These are phyloP conservation scores for Colletotrichum truncatum DNA, from an alignment of 2,329 filamentous ascomycete genomes.

Conservation along the genomic window DNA sequence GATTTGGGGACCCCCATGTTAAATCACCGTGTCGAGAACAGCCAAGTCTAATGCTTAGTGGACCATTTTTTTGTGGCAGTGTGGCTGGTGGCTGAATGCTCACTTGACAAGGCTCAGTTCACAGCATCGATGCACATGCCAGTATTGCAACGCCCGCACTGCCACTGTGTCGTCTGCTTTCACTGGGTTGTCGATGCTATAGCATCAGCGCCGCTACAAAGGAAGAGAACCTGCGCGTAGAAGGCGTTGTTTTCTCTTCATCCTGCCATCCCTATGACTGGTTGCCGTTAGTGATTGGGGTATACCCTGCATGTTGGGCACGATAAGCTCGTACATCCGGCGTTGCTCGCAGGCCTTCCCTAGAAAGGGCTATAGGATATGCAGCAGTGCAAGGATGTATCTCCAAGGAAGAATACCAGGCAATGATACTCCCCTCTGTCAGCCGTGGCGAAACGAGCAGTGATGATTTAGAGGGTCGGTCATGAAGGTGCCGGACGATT, in stretches of 20 bases:
- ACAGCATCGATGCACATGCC: too few relatives aligned
- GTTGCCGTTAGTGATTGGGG: neutral
- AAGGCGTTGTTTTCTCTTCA: too few relatives aligned
- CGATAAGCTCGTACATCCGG: constrained; percentile 5
- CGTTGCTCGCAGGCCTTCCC: constrained; percentile 9
- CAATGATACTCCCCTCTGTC: constrained; percentile 1
- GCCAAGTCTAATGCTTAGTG: neutral
- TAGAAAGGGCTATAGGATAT: neutral
- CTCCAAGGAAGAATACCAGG: neutral
- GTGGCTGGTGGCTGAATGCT: constrained; percentile 14
- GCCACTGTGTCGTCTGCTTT: neutral
- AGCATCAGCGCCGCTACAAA: neutral
- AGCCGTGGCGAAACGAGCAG: neutral
- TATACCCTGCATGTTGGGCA: constrained; percentile 1
- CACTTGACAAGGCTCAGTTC: neutral
- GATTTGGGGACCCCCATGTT: neutral
- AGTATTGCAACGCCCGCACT: neutral
- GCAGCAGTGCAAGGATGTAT: neutral
- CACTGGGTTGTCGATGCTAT: neutral
- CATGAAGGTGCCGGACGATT: neutral
- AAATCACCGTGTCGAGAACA: neutral
- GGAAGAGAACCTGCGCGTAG: too few relatives aligned
- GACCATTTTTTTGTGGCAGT: constrained; percentile 21
- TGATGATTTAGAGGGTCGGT: neutral
- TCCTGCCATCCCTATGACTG: neutral